Evolutionary conservation across 1,284 basidiomycete species (phyloP).

Genomic region (Cutaneotrichosporon arboriforme): DNA sequence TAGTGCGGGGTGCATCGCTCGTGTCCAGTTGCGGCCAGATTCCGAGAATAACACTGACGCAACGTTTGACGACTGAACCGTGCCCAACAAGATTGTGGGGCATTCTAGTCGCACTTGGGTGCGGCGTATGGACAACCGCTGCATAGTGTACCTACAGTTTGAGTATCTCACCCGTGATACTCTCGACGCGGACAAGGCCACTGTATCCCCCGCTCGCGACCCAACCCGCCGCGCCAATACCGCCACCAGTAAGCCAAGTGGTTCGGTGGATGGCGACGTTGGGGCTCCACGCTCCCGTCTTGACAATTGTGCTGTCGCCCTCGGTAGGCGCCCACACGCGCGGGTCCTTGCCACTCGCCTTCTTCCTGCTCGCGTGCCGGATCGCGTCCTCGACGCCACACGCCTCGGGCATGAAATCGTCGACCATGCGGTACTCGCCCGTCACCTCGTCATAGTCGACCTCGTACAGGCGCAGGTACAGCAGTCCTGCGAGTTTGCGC

Average conservation of each 20-base stretch:
- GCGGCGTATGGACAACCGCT: no score
- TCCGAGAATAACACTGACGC: no score
- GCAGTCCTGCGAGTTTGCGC: slow-evolving; percentile 57
- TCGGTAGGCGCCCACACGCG: slow-evolving; percentile 11
- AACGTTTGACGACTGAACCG: no score
- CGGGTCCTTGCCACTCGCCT: slow-evolving; percentile 9
- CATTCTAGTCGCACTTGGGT: no score
- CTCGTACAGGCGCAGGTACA: slow-evolving; percentile 72
- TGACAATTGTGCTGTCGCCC: slow-evolving; percentile 18
- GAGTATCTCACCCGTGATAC: slow-evolving; percentile 42
- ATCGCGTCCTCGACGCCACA: slow-evolving; percentile 13
- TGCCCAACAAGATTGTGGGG: no score
- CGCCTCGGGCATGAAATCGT: slow-evolving; percentile 71
- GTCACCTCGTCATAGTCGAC: slow-evolving; percentile 73
- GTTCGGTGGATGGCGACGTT: slow-evolving; percentile 70
- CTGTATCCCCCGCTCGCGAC: slow-evolving; percentile 71
- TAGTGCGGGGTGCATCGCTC: no score
- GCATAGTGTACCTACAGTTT: not conserved
- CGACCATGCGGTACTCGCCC: slow-evolving; percentile 72
- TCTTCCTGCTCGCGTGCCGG: slow-evolving; percentile 16
- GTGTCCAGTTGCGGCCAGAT: no score
- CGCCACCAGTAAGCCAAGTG: slow-evolving; percentile 70
- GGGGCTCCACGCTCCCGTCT: slow-evolving; percentile 63
- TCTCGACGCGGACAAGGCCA: slow-evolving; percentile 80
- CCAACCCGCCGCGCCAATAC: slow-evolving; percentile 60